phyloP scores from a whole-genome alignment of 768 basidiomycete genomes.

The Holtermannia corniformis region DNA sequence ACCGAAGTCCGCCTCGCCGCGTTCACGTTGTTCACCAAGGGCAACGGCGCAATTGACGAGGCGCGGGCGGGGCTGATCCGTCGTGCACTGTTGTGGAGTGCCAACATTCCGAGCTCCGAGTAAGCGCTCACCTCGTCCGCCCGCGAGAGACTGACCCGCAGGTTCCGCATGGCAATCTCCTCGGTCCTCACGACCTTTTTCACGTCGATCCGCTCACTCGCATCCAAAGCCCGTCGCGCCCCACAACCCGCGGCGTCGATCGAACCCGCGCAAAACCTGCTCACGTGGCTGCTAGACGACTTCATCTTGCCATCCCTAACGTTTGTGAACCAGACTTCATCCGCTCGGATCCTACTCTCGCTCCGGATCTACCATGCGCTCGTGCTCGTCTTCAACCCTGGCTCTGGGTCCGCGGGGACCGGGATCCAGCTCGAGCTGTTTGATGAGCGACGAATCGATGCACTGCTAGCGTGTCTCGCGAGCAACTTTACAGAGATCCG shows the following conservation, averaged over 20 bases:
- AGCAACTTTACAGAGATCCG: constrained; percentile 39
- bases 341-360: constrained; percentile 15
- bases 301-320: constrained; percentile 17
- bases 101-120: constrained; percentile 17
- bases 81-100: constrained; percentile 15
- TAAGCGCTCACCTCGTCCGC: constrained; percentile 8
- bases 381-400: constrained; percentile 13
- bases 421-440: constrained; percentile 5
- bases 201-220: constrained; percentile 12
- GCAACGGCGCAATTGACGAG: constrained; percentile 12
- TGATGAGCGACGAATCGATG: constrained; percentile 23
- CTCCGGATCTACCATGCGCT: constrained; percentile 1
- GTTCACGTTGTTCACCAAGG: constrained; percentile 15
- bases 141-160: background rate
- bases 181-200: constrained; percentile 21
- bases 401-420: background rate
- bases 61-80: constrained; percentile 12
- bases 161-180: background rate
- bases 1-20: constrained; percentile 19
- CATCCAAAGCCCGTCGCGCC: background rate
- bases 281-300: constrained; percentile 15
- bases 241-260: background rate
- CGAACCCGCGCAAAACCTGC: background rate
- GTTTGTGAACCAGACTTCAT: constrained; percentile 16
- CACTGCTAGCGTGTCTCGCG: constrained; percentile 29